Evolutionary conservation across 805 yeast species (phyloP).

Genomic region (Kregervanrija delftensis): DNA sequence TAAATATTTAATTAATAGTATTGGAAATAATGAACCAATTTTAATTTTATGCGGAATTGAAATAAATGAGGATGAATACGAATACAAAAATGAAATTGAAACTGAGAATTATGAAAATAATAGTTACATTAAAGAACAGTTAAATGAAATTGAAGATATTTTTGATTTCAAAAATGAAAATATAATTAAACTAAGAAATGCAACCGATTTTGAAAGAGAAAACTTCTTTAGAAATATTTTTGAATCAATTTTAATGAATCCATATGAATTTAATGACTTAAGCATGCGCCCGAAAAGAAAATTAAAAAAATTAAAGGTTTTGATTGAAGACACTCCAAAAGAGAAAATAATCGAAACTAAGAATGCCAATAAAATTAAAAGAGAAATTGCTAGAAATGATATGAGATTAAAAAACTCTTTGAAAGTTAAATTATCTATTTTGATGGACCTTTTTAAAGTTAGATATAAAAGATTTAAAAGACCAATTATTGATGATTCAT

Average conservation of each 20-base stretch:
- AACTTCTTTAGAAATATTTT: conserved; percentile 51
- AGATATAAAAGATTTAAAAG: conserved; percentile 87
- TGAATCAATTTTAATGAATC: conserved; percentile 55
- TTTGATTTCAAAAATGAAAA: conserved; percentile 54
- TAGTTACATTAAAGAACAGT: conserved; percentile 7
- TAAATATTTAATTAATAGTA: conserved; percentile 57
- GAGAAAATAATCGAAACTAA: conserved; percentile 4
- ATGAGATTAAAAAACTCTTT: conserved; percentile 77
- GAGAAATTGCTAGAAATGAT: conserved; percentile 42
- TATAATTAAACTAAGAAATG: conserved; percentile 34
- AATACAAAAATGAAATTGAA: conserved; percentile 11
- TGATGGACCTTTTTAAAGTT: conserved; percentile 83
- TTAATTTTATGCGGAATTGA: conserved; percentile 71
- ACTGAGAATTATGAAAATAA: too few species aligned
- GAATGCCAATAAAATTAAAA: conserved; percentile 43
- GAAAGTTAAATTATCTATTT: conserved; percentile 76
- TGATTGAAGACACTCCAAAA: conserved; percentile 3
- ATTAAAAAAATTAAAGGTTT: conserved; percentile 32
- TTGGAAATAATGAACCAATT: conserved; percentile 67
- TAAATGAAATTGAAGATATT: conserved; percentile 40
- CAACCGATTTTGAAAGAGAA: conserved; percentile 40
- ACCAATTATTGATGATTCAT: conserved; percentile 78
- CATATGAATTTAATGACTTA: conserved; percentile 62
- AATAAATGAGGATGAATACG: conserved; percentile 17
- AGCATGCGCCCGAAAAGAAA: conserved; percentile 48